Conservation (phyloP, 2,329 filamentous ascomycete species). For the Fusarium pseudocircinatum region DNA sequence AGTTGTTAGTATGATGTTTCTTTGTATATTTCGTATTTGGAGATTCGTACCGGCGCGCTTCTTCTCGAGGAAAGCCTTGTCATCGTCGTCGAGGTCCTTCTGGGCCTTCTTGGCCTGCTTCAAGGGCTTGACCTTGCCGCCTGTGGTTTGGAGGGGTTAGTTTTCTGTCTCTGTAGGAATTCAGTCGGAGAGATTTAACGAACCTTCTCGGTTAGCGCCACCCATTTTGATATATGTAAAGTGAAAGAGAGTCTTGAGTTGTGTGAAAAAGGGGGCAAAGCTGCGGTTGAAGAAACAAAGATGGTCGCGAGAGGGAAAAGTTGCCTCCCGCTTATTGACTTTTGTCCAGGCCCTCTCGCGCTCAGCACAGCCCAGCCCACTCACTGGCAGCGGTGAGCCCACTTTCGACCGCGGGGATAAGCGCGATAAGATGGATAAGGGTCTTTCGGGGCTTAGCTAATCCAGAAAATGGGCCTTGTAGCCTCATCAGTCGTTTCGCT, state of each 20-base stretch:
- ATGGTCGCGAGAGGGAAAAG: conserved; percentile 39
- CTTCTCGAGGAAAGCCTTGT: conserved; percentile 84
- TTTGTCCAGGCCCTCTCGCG: conserved; percentile 28
- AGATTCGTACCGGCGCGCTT: conserved; percentile 77
- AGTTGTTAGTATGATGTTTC: conserved; percentile 15
- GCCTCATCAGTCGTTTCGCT: conserved; percentile 12
- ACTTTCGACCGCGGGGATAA: conserved; percentile 28
- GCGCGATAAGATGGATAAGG: conserved; percentile 36
- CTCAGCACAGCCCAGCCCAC: conserved; percentile 4
- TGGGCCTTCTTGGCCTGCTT: conserved; percentile 89
- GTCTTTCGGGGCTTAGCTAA: conserved; percentile 41
- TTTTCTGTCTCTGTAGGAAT: background rate
- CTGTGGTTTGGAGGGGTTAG: conserved; percentile 55
- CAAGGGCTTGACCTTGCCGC: conserved; percentile 84
- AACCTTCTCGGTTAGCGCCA: conserved; percentile 52
- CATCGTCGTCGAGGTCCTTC: conserved; percentile 88
- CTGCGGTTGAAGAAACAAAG: conserved; percentile 25
- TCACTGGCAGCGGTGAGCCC: conserved; percentile 23
- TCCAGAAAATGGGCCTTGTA: conserved; percentile 16
- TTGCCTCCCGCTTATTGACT: conserved; percentile 38
- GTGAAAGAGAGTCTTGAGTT: conserved; percentile 12
- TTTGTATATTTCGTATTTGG: rapidly evolving
- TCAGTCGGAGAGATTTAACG: conserved; percentile 11
- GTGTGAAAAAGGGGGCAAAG: conserved; percentile 6
- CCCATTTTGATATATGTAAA: conserved; percentile 47